Base-by-base conservation (phyloP, 2,329 filamentous ascomycete genomes). In the Colletotrichum lupini region DNA sequence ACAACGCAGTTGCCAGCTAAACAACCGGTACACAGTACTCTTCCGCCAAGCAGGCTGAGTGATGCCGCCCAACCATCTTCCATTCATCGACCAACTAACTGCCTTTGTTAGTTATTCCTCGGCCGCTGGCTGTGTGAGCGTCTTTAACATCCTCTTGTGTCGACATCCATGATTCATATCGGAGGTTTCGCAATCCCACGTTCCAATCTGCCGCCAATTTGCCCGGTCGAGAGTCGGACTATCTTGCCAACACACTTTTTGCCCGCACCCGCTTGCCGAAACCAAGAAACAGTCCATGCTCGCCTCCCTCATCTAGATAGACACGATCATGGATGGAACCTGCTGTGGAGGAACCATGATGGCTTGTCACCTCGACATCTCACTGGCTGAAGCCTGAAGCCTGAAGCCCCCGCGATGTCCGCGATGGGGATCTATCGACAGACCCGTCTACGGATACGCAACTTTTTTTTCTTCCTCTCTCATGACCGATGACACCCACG, bases 121-220 rank as follows among this genome's bases (percentile, higher is more conserved):
- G 55, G 37, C 56, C 70, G 60, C 67, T 56, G 49, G 56, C 60
- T 57, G 58, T 56, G 60, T 61, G 46, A 71, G 37, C 67, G 46
- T 70, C 60, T 22, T 55, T 58, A 35, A 60, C 67, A 60, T 49
- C 22, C 60, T 24, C 19, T 24, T 56, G 28, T 22, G 24, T 55
- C 46, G 42, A 53, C 32, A 37, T 73, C 53, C 60, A 66, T 65
- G 71, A 71, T 60, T 67, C 67, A 73, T 73, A 30, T 32, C 35
- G 46, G 46, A 62, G 71, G 67, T 70, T 73, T 73, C 49, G 71
- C 56, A 60, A 66, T 65, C 67, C 67, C 67, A 52, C 60, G 60
- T 66, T 53, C 67, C 67, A 71, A 61, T 42, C 42, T 60, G 71
- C 55, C 70, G 61, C 32, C 32, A 66, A 61, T 70, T 57, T 66